phyloP scores from a whole-genome alignment of 768 basidiomycete species.

The Omphalotus guepiniiformis region DNA sequence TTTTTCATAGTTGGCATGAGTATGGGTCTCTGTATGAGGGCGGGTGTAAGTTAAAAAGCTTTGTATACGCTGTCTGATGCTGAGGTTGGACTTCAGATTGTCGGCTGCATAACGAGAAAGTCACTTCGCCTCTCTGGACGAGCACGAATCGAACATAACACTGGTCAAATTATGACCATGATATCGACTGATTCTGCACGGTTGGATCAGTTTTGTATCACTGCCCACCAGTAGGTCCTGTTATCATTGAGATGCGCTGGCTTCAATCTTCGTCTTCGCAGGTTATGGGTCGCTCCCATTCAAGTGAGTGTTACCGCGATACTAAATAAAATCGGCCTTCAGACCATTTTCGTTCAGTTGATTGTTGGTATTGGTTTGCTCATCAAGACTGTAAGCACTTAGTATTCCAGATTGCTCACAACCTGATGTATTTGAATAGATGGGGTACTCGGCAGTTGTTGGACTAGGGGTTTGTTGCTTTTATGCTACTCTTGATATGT shows the following conservation, averaged over 20 bases:
- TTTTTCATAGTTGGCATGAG: slow-evolving; percentile 26
- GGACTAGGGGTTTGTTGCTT: slow-evolving; percentile 34
- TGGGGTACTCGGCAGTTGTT: slow-evolving; percentile 55
- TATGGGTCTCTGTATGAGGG: slow-evolving; percentile 30
- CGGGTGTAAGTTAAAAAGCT: slow-evolving; percentile 24
- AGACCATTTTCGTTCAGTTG: slow-evolving; percentile 26
- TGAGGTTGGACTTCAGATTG: slow-evolving; percentile 1
- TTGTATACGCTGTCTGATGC: not conserved
- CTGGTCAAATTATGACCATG: slow-evolving; percentile 49
- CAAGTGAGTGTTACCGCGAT: slow-evolving; percentile 18
- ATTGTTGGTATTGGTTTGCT: slow-evolving; percentile 46
- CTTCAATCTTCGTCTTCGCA: slow-evolving; percentile 6
- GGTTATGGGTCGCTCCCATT: slow-evolving; percentile 30
- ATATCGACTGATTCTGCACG: slow-evolving; percentile 44
- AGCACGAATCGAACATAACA: slow-evolving; percentile 39
- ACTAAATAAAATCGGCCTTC: not conserved
- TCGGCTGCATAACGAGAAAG: slow-evolving; percentile 39
- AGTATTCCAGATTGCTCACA: not conserved
- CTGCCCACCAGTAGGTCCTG: slow-evolving; percentile 22
- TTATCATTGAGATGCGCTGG: not conserved
- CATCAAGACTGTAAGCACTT: slow-evolving; percentile 36
- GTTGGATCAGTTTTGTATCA: slow-evolving; percentile 32
- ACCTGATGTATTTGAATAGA: slow-evolving; percentile 16
- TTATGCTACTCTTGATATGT: not conserved
- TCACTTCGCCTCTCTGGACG: slow-evolving; percentile 49